phyloP scores from a whole-genome alignment of 1,139 yeast species.

The Yamadazyma dendronema region DNA sequence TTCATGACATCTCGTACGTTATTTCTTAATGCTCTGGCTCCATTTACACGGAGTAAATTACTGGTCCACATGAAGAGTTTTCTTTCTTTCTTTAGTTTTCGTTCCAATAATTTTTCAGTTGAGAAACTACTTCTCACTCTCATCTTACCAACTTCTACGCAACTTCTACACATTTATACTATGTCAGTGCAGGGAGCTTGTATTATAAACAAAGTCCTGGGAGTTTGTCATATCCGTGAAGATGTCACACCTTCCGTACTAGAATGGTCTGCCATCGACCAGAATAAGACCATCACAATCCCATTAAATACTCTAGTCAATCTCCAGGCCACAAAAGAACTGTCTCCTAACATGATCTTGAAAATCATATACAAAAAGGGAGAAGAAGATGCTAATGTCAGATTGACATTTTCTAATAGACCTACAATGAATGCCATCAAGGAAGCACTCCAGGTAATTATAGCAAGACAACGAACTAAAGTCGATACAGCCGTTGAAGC shows the following conservation, averaged over 20 bases:
- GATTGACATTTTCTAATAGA: conserved; percentile 66
- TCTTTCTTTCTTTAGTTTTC: no score
- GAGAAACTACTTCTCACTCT: no score
- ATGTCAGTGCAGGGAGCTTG: conserved; percentile 59
- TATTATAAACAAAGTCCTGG: conserved; percentile 61
- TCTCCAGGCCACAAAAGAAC: conserved; percentile 73
- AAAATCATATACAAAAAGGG: conserved; percentile 48
- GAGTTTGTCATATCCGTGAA: conserved; percentile 64
- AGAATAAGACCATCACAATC: conserved; percentile 46
- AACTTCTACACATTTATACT: no score
- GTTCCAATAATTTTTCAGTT: no score
- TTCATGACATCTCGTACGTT: no score
- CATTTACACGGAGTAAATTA: no score
- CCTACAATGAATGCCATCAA: conserved; percentile 76
- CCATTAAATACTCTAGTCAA: conserved; percentile 54
- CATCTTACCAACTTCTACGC: no score
- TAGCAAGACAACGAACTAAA: conserved; percentile 62
- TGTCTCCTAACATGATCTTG: conserved; percentile 67
- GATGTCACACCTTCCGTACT: conserved; percentile 64
- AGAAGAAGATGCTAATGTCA: conserved; percentile 41
- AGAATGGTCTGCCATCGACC: conserved; percentile 72
- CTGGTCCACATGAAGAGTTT: no score
- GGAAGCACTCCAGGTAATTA: conserved; percentile 65
- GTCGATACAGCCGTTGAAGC: conserved; percentile 22
- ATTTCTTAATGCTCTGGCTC: no score